A percentile compares a stretch with the other conserved stretches of the same genome.
Conservation (phyloP, 78 protist genomes). For the Dictyostelium intermedium region DNA sequence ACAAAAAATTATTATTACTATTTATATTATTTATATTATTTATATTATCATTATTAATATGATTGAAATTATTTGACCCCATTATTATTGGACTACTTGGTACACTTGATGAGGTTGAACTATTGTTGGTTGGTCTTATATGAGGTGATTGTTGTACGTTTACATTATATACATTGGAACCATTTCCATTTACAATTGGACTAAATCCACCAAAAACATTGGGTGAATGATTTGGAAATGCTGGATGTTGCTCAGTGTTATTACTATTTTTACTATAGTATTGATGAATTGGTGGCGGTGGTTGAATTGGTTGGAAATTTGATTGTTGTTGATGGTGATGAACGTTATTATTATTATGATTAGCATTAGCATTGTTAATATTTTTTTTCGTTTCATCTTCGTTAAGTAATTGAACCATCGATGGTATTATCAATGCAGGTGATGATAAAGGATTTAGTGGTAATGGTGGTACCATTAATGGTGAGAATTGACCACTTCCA, state of each 20-base stretch:
- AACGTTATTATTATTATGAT: neutral
- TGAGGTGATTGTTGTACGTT: neutral
- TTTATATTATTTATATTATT: neutral
- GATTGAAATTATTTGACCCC: neutral
- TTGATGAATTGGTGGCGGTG: neutral
- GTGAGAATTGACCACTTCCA: neutral
- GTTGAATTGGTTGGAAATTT: neutral
- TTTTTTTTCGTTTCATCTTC: neutral
- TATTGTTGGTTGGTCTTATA: neutral
- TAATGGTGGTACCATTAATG: constrained; percentile 8
- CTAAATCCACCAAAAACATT: constrained; percentile 1
- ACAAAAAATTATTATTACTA: neutral
- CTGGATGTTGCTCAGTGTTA: neutral
- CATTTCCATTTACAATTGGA: neutral
- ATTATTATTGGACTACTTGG: constrained; percentile 1
- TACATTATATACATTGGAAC: neutral
- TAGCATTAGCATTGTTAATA: too few relatives aligned
- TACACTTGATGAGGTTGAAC: neutral
- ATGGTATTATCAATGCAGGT: neutral
- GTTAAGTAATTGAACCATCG: neutral
- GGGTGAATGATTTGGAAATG: constrained; percentile 1
- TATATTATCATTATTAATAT: neutral
- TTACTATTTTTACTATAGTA: neutral
- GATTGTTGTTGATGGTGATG: neutral
- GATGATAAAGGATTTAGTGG: constrained; percentile 22